Percentiles rank a stretch among this genome's conserved stretches.
Conservation (phyloP, 2,329 filamentous ascomycete genomes). For the Hymenoscyphus fraxineus region DNA sequence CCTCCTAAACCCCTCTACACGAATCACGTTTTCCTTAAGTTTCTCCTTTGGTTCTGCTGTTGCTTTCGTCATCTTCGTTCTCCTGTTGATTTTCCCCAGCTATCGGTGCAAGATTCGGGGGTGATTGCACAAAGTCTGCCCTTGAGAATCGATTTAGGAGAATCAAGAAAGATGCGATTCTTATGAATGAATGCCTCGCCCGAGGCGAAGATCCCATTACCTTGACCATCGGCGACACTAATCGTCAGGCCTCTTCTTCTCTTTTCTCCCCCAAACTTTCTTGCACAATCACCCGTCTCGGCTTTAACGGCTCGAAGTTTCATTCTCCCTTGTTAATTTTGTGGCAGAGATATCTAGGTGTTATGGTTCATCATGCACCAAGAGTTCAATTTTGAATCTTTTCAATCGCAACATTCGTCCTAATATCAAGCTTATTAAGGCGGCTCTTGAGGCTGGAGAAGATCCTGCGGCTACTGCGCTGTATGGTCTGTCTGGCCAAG, state of each 20-base stretch:
- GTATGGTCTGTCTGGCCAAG: background rate
- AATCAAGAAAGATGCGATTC: constrained; percentile 39
- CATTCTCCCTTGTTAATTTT: background rate
- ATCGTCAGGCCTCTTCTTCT: background rate
- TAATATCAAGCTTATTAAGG: background rate
- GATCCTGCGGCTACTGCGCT: background rate
- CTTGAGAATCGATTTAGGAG: constrained; percentile 40
- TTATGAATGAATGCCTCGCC: constrained; percentile 34
- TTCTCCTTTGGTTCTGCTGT: background rate
- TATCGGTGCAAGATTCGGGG: constrained; percentile 30
- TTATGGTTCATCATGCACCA: background rate
- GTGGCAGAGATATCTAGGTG: background rate
- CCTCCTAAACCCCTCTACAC: constrained; percentile 2
- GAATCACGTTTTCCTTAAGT: constrained; percentile 3
- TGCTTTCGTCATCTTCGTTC: constrained; percentile 6
- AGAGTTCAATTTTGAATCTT: background rate
- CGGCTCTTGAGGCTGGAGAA: background rate
- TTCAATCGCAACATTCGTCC: background rate
- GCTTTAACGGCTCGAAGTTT: background rate
- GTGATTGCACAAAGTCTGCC: constrained; percentile 35
- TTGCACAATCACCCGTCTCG: background rate
- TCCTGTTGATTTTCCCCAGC: constrained; percentile 26
- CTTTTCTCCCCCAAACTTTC: background rate
- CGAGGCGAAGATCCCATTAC: constrained; percentile 36
- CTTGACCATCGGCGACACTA: constrained; percentile 26